Conservation (phyloP, 495 filamentous ascomycete species). For the Penicillium longicatenatum region DNA sequence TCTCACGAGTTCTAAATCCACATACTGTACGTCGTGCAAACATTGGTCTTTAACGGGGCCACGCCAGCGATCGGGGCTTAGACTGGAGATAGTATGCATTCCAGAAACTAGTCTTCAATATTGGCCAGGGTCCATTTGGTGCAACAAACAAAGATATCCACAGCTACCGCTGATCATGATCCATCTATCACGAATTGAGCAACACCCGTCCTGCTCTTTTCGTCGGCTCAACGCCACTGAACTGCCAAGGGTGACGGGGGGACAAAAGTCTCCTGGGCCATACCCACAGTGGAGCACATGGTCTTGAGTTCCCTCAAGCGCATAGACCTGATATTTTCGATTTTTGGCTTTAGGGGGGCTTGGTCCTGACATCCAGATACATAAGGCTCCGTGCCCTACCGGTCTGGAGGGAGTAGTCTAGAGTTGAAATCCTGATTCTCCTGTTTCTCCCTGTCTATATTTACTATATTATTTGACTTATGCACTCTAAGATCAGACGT, state of each 20-base stretch:
- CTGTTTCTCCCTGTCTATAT: slow-evolving; percentile 6
- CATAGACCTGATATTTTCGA: slow-evolving; percentile 17
- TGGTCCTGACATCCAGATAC: slow-evolving; percentile 16
- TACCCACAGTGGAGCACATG: slow-evolving; percentile 34
- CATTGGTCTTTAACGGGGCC: background rate
- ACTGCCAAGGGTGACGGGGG: slow-evolving; percentile 20
- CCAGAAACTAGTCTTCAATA: slow-evolving; percentile 7
- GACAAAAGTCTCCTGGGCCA: slow-evolving; percentile 19
- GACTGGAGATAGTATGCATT: slow-evolving; percentile 3
- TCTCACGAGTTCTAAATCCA: background rate
- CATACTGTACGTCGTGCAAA: background rate
- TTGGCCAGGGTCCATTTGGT: background rate
- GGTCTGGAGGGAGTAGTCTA: background rate
- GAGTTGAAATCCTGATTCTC: background rate
- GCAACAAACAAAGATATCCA: background rate
- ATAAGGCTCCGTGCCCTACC: slow-evolving; percentile 18
- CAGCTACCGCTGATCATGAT: slow-evolving; percentile 7
- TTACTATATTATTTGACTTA: slow-evolving; percentile 6
- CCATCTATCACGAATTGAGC: slow-evolving; percentile 15
- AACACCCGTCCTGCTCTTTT: slow-evolving; percentile 16
- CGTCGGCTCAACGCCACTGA: slow-evolving; percentile 21
- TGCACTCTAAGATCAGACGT: background rate
- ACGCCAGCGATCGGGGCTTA: slow-evolving; percentile 5
- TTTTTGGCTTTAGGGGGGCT: slow-evolving; percentile 8
- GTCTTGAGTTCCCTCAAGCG: slow-evolving; percentile 21